These are phyloP conservation scores for Blastobotrys persicus DNA, from an alignment of 1,139 yeast species.

Conservation along the genomic window DNA sequence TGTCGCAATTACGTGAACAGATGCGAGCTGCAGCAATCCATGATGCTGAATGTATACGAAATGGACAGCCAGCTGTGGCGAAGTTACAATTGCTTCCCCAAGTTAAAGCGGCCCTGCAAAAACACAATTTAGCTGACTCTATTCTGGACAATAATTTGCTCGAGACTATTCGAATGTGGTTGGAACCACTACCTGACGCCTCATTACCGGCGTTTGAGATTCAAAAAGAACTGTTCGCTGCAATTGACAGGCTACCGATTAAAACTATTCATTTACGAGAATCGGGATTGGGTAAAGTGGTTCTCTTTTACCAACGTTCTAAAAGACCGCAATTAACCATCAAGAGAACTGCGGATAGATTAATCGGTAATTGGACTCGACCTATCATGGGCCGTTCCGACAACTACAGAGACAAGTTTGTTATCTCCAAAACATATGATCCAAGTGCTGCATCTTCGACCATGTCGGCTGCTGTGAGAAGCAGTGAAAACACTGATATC, in stretches of 20 bases:
- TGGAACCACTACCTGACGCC: slow-evolving; percentile 97
- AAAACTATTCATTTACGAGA: slow-evolving; percentile 95
- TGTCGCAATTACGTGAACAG: slow-evolving; percentile 74
- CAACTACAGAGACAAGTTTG: slow-evolving; percentile 84
- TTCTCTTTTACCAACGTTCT: slow-evolving; percentile 89
- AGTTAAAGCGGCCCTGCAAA: slow-evolving; percentile 71
- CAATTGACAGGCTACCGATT: slow-evolving; percentile 77
- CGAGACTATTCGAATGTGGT: slow-evolving; percentile 94
- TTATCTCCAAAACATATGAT: slow-evolving; percentile 69
- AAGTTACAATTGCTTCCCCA: slow-evolving; percentile 78
- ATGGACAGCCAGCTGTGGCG: slow-evolving; percentile 76
- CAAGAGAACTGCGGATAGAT: slow-evolving; percentile 83
- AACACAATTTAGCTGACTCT: slow-evolving; percentile 82
- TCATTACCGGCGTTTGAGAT: slow-evolving; percentile 96
- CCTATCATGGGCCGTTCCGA: slow-evolving; percentile 96
- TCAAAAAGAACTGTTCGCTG: slow-evolving; percentile 78
- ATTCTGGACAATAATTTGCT: slow-evolving; percentile 89
- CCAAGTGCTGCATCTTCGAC: slow-evolving; percentile 36
- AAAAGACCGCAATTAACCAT: slow-evolving; percentile 84
- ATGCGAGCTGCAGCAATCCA: slow-evolving; percentile 93
- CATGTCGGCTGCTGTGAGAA: slow-evolving; percentile 9
- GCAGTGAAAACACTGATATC: background rate
- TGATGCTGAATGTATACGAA: slow-evolving; percentile 75
- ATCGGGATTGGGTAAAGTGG: slow-evolving; percentile 89
- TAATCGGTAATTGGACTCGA: slow-evolving; percentile 97